Conservation (phyloP, 2,329 filamentous ascomycete genomes). For the Fusarium nygamai region DNA sequence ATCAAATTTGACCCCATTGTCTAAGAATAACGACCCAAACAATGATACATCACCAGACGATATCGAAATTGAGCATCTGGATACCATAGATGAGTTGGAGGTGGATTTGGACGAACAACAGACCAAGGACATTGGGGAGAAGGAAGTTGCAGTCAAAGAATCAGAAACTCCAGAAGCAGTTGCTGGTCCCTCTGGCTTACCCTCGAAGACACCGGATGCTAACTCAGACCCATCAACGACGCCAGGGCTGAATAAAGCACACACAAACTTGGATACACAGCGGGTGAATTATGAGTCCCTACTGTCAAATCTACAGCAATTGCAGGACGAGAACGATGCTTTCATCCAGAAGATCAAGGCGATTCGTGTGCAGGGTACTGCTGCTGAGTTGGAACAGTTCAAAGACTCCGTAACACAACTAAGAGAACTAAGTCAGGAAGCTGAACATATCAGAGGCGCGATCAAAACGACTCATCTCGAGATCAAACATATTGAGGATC, state of each 20-base stretch:
- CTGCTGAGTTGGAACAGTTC: slow-evolving; percentile 42
- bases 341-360: slow-evolving; percentile 46
- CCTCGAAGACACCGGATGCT: not conserved
- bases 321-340: slow-evolving; percentile 45
- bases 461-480: slow-evolving; percentile 51
- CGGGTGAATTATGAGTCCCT: slow-evolving; percentile 49
- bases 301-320: slow-evolving; percentile 45
- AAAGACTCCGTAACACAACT: slow-evolving; percentile 42
- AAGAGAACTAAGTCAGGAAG: slow-evolving; percentile 44
- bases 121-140: slow-evolving; percentile 21
- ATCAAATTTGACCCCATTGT: not conserved
- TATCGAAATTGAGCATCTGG: slow-evolving; percentile 58
- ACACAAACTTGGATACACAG: slow-evolving; percentile 42
- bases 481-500: slow-evolving; percentile 46
- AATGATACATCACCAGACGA: slow-evolving; percentile 56
- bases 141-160: not conserved
- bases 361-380: slow-evolving; percentile 37
- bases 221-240: not conserved
- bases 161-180: not conserved
- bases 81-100: slow-evolving; percentile 40
- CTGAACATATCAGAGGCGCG: slow-evolving; percentile 49
- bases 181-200: not conserved
- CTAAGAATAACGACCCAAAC: slow-evolving; percentile 22
- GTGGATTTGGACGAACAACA: slow-evolving; percentile 41
- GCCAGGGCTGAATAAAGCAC: slow-evolving; percentile 6